phyloP scores from a whole-genome alignment of 768 basidiomycete species.

The Exidia glandulosa region DNA sequence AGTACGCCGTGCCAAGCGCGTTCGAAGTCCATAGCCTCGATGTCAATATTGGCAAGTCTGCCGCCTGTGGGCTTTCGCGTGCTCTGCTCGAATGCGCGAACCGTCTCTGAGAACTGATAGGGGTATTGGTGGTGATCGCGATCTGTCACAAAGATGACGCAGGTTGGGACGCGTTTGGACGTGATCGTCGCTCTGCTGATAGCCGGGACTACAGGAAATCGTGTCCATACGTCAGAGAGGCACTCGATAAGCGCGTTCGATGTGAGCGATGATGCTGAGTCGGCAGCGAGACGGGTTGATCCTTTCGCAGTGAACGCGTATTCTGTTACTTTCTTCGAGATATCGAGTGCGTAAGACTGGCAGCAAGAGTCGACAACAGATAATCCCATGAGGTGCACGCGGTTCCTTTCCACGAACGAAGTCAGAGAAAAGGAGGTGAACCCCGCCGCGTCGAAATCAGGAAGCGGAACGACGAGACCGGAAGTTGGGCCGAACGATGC shows the following conservation, averaged over 20 bases:
- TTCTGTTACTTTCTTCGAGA: constrained; percentile 45
- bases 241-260: constrained; percentile 41
- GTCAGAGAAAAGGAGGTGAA: constrained; percentile 23
- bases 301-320: constrained; percentile 42
- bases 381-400: constrained; percentile 33
- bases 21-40: constrained; percentile 7
- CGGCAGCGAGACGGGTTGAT: neutral
- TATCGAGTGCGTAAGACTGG: constrained; percentile 36
- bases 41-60: constrained; percentile 26
- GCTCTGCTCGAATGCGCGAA: constrained; percentile 33
- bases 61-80: constrained; percentile 44
- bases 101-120: constrained; percentile 35
- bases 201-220: constrained; percentile 47
- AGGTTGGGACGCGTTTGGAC: constrained; percentile 12
- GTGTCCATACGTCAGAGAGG: constrained; percentile 45
- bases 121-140: constrained; percentile 23
- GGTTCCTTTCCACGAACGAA: constrained; percentile 31
- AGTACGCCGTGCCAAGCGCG: neutral
- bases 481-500: constrained; percentile 39
- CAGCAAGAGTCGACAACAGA: constrained; percentile 22
- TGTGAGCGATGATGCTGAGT: neutral
- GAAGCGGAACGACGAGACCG: constrained; percentile 31
- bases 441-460: constrained; percentile 11
- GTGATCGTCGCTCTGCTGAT: constrained; percentile 30
- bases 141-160: constrained; percentile 34